phyloP scores from a whole-genome alignment of 768 basidiomycete genomes.

The Royoungia palumana region DNA sequence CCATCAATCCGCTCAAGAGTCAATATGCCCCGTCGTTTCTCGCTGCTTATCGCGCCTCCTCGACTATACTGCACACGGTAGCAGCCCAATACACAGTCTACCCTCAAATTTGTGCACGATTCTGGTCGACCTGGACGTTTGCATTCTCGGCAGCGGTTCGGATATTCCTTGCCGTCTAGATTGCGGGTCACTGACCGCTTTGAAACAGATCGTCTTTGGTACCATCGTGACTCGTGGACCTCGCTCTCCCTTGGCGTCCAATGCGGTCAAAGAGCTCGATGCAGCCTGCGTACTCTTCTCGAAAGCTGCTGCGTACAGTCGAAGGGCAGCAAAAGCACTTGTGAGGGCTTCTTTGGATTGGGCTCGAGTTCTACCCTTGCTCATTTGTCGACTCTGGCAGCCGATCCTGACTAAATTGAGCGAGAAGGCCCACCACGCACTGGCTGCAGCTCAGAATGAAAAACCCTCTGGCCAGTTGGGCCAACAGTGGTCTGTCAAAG shows the following conservation, averaged over 20 bases:
- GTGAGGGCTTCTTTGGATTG: slow-evolving; percentile 36
- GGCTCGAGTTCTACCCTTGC: neutral
- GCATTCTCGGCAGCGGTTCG: slow-evolving; percentile 53
- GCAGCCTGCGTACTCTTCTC: slow-evolving; percentile 64
- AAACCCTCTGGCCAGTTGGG: slow-evolving; percentile 30
- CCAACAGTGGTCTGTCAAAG: slow-evolving; percentile 49
- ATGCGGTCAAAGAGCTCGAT: slow-evolving; percentile 69
- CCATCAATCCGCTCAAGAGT: slow-evolving; percentile 63
- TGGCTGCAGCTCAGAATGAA: slow-evolving; percentile 42
- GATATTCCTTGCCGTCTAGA: neutral
- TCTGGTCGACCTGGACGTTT: slow-evolving; percentile 64
- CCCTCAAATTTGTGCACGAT: slow-evolving; percentile 49
- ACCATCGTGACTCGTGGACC: slow-evolving; percentile 76
- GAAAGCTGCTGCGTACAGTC: slow-evolving; percentile 55
- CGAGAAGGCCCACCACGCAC: slow-evolving; percentile 63
- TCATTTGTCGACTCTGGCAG: slow-evolving; percentile 24
- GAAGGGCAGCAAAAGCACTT: slow-evolving; percentile 62
- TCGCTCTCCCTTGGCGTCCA: slow-evolving; percentile 58
- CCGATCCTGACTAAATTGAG: slow-evolving; percentile 56
- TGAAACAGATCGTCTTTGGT: slow-evolving; percentile 65
- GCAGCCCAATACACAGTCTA: slow-evolving; percentile 44
- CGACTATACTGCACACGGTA: slow-evolving; percentile 52
- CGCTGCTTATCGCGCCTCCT: slow-evolving; percentile 56
- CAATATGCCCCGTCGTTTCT: slow-evolving; percentile 62
- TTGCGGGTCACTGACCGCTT: slow-evolving; percentile 1